phyloP scores from a whole-genome alignment of 2,329 filamentous ascomycete species.

The Colletotrichum navitas region DNA sequence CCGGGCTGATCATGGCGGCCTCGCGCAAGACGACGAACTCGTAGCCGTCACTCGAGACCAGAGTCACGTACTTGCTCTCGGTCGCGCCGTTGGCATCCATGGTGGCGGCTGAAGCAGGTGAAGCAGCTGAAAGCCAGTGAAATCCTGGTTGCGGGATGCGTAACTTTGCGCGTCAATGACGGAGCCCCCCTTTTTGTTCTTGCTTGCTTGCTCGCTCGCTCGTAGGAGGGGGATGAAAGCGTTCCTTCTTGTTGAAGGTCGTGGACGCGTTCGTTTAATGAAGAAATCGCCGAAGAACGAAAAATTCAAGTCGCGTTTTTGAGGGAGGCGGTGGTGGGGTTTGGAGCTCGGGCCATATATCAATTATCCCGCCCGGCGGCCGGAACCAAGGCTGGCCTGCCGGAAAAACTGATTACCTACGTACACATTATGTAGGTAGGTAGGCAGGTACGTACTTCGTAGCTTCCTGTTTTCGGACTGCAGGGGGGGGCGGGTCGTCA shows the following conservation, averaged over 20 bases:
- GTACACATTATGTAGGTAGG: no score
- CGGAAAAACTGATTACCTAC: constrained; percentile 30
- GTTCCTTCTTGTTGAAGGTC: constrained; percentile 16
- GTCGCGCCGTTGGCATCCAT: constrained; percentile 36
- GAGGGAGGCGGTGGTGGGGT: constrained; percentile 37
- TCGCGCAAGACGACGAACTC: constrained; percentile 82
- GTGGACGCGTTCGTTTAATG: constrained; percentile 13
- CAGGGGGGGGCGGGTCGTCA: constrained; percentile 4
- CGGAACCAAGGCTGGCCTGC: background rate
- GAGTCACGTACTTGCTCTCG: constrained; percentile 78
- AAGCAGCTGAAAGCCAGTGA: background rate
- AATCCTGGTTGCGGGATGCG: background rate
- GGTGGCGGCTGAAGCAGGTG: constrained; percentile 2
- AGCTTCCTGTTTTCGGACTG: constrained; percentile 15
- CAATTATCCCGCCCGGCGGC: background rate
- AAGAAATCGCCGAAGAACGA: background rate
- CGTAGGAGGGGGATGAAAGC: constrained; percentile 16
- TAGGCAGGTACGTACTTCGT: no score
- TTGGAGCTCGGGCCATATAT: constrained; percentile 24
- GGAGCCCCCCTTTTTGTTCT: background rate
- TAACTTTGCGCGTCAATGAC: background rate
- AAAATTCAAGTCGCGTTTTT: constrained; percentile 40
- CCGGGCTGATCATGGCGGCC: constrained; percentile 76
- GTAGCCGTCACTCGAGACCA: constrained; percentile 81
- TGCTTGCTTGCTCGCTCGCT: constrained; percentile 6